Conservation (phyloP, 75 land plant genomes). For the Selaginella tamariscina region DNA sequence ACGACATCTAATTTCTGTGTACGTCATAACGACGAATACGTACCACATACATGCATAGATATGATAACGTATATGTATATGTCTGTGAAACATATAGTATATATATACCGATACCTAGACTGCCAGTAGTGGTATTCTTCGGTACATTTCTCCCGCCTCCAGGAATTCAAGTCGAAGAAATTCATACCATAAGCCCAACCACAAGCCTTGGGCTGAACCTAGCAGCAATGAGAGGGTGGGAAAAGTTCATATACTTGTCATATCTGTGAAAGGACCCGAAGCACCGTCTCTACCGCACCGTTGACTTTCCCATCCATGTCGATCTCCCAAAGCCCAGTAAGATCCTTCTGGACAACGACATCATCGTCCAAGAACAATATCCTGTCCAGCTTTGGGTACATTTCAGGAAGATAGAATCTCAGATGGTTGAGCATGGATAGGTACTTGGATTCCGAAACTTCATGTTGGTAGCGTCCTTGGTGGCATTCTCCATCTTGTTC, state of each 20-base stretch:
- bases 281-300: constrained; percentile 75
- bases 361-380: constrained; percentile 74
- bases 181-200: constrained; percentile 90
- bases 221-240: constrained; percentile 39
- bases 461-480: constrained; percentile 40
- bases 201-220: constrained; percentile 63
- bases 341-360: constrained; percentile 75
- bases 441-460: constrained; percentile 53
- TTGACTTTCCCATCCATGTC: constrained; percentile 79
- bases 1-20: neutral
- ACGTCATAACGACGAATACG: neutral
- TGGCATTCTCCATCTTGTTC: constrained; percentile 44
- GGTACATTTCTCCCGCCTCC: constrained; percentile 65
- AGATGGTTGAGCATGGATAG: constrained; percentile 55
- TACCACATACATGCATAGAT: neutral
- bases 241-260: constrained; percentile 54
- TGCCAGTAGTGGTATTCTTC: constrained; percentile 60
- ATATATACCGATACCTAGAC: constrained; percentile 32
- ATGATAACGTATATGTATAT: neutral
- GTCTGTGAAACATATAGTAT: neutral
- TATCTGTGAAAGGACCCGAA: constrained; percentile 69
- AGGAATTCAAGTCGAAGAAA: constrained; percentile 70
- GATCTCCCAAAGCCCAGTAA: constrained; percentile 51
- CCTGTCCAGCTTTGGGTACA: constrained; percentile 61
- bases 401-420: constrained; percentile 64